Conservation (phyloP, 768 basidiomycete species). For the Xanthoconium purpureum region DNA sequence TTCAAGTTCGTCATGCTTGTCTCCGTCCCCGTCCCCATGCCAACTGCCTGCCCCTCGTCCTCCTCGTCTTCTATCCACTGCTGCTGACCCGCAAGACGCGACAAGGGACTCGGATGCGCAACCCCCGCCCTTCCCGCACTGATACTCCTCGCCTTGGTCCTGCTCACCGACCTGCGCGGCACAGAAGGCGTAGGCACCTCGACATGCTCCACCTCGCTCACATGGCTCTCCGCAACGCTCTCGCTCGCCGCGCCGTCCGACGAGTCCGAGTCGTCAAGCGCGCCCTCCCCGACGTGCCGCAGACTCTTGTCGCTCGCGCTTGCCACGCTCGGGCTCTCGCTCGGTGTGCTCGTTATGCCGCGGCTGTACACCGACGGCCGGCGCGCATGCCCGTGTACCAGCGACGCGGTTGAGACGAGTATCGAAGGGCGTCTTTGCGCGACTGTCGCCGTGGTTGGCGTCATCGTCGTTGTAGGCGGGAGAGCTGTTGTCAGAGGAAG, state of each 20-base stretch:
- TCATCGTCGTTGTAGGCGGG: conserved; percentile 38
- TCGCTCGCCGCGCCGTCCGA: conserved; percentile 33
- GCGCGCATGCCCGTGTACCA: conserved; percentile 27
- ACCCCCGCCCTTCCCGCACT: conserved; percentile 24
- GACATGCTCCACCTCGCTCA: conserved; percentile 34
- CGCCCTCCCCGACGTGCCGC: conserved; percentile 72
- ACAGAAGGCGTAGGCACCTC: conserved; percentile 19
- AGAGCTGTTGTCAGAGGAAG: conserved; percentile 33
- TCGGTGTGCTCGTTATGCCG: conserved; percentile 31
- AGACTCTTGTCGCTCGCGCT: conserved; percentile 45
- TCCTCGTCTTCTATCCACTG: conserved; percentile 55
- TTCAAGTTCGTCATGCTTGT: neutral
- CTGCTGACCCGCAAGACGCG: conserved; percentile 51
- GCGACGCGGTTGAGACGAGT: conserved; percentile 37
- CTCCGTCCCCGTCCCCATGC: neutral
- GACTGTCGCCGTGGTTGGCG: conserved; percentile 38
- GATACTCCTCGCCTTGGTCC: conserved; percentile 35
- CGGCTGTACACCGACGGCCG: conserved; percentile 43
- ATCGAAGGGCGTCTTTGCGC: conserved; percentile 39
- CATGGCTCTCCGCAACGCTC: conserved; percentile 14
- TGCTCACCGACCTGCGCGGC: conserved; percentile 16
- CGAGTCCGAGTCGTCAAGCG: conserved; percentile 75
- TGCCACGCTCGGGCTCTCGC: conserved; percentile 34
- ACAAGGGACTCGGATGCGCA: conserved; percentile 64
- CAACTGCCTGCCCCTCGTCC: neutral